Conservation (phyloP, 176 grass and related monocot species). For the Musa beccarii region DNA sequence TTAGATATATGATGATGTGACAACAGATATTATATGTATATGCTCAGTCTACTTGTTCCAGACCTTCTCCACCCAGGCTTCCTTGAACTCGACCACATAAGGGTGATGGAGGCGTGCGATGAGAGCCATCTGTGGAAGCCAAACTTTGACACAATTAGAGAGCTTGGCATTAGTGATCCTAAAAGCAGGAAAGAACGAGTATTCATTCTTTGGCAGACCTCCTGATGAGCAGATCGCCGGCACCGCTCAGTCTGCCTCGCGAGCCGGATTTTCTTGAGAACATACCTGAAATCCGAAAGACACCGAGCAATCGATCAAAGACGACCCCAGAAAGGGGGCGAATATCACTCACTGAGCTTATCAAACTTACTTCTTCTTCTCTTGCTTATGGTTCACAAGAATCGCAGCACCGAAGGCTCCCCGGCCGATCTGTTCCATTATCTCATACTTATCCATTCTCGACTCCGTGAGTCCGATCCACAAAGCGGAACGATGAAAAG, state of each 20-base stretch:
- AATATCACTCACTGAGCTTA: not conserved
- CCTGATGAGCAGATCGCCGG: slow-evolving; percentile 93
- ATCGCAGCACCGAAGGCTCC: slow-evolving; percentile 97
- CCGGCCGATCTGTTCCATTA: slow-evolving; percentile 95
- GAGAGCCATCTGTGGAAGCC: slow-evolving; percentile 81
- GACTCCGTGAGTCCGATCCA: slow-evolving; percentile 57
- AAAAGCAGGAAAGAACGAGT: not conserved
- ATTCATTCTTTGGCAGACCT: slow-evolving; percentile 35
- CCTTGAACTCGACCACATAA: slow-evolving; percentile 94
- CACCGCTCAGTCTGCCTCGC: slow-evolving; percentile 91
- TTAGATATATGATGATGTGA: slow-evolving; percentile 16
- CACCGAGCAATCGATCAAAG: not conserved
- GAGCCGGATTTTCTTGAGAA: slow-evolving; percentile 91
- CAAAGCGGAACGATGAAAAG: not conserved
- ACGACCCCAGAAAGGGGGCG: not conserved
- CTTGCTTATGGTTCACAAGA: slow-evolving; percentile 91
- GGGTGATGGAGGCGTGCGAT: slow-evolving; percentile 93
- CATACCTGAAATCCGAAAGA: slow-evolving; percentile 38
- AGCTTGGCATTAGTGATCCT: not conserved
- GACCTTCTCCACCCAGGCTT: slow-evolving; percentile 99
- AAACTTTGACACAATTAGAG: slow-evolving; percentile 10
- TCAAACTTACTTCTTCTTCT: slow-evolving; percentile 72
- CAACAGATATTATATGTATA: slow-evolving; percentile 14
- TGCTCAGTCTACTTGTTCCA: slow-evolving; percentile 14
- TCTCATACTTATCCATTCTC: slow-evolving; percentile 94